Evolutionary conservation across 2,329 filamentous ascomycete species (phyloP).

Genomic region (Colletotrichum euphorbiae): DNA sequence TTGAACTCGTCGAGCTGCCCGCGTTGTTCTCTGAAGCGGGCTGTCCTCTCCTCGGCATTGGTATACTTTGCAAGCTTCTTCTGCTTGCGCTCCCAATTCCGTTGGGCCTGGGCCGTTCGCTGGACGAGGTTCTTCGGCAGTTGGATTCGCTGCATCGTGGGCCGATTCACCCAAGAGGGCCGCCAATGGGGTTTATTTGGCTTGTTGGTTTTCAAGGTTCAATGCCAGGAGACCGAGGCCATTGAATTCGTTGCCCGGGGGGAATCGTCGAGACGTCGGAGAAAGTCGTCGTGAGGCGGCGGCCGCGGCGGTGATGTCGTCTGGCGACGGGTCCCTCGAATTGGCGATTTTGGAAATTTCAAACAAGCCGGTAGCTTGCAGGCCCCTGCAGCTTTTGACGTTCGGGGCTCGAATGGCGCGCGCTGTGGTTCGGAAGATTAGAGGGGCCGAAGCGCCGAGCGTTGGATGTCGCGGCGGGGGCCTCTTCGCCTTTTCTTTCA

Average conservation of each 20-base stretch:
- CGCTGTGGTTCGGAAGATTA: constrained; percentile 11
- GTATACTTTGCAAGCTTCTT: constrained; percentile 54
- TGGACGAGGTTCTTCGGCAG: too few relatives aligned
- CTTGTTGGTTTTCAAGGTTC: too few relatives aligned
- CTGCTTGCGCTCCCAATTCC: constrained; percentile 66
- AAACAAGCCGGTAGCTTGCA: constrained; percentile 32
- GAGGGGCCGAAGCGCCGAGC: constrained; percentile 1
- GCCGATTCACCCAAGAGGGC: neutral
- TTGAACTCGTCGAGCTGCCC: constrained; percentile 51
- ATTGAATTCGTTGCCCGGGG: constrained; percentile 2
- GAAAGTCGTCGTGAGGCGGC: neutral
- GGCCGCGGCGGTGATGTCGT: constrained; percentile 31
- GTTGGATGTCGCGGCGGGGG: neutral
- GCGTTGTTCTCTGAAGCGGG: constrained; percentile 49
- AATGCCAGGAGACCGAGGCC: neutral
- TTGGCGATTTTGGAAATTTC: constrained; percentile 39
- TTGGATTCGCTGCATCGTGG: constrained; percentile 58
- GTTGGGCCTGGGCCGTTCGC: constrained; percentile 74
- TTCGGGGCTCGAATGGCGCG: neutral
- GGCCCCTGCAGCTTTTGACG: constrained; percentile 29
- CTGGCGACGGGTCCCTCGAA: constrained; percentile 19
- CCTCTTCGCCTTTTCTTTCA: too few relatives aligned
- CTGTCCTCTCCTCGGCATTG: constrained; percentile 46
- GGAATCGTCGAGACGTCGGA: constrained; percentile 20
- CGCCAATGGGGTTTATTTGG: constrained; percentile 11